Evolutionary conservation across 768 basidiomycete genomes (phyloP).

Genomic region (Gymnopilus junonius): DNA sequence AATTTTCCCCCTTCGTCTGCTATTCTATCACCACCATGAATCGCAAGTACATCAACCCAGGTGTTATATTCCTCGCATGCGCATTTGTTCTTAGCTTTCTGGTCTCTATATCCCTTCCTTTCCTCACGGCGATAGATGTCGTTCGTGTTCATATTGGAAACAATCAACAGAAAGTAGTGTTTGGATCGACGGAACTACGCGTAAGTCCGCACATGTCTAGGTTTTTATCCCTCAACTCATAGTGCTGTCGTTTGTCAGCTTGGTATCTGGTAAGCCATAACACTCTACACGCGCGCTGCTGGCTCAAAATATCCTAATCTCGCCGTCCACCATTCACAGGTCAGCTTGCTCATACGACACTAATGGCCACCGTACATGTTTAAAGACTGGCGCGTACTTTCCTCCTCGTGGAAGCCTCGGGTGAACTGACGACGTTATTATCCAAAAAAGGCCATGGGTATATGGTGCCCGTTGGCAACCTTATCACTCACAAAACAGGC

Average conservation of each 20-base stretch:
- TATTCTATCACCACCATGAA: conserved; percentile 24
- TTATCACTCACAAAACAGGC: conserved; percentile 35
- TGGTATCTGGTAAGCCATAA: conserved; percentile 66
- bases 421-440: too few relatives aligned
- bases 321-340: conserved; percentile 44
- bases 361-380: conserved; percentile 20
- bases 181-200: conserved; percentile 50
- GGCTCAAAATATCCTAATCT: background rate
- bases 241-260: conserved; percentile 43
- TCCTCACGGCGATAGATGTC: conserved; percentile 68
- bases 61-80: conserved; percentile 50
- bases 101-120: conserved; percentile 73
- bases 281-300: background rate
- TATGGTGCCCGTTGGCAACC: conserved; percentile 43
- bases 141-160: conserved; percentile 54
- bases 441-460: conserved; percentile 59
- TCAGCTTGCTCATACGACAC: conserved; percentile 57
- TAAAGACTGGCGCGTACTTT: conserved; percentile 42
- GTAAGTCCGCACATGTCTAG: conserved; percentile 42
- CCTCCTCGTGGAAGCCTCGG: too few relatives aligned
- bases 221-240: background rate
- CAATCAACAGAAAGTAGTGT: conserved; percentile 25
- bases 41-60: conserved; percentile 63
- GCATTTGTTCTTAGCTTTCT: conserved; percentile 72
- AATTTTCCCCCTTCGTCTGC: conserved; percentile 6